These are phyloP conservation scores for Pelargonium exstipulatum DNA, from an alignment of 441 rosid genomes.

Conservation along the genomic window DNA sequence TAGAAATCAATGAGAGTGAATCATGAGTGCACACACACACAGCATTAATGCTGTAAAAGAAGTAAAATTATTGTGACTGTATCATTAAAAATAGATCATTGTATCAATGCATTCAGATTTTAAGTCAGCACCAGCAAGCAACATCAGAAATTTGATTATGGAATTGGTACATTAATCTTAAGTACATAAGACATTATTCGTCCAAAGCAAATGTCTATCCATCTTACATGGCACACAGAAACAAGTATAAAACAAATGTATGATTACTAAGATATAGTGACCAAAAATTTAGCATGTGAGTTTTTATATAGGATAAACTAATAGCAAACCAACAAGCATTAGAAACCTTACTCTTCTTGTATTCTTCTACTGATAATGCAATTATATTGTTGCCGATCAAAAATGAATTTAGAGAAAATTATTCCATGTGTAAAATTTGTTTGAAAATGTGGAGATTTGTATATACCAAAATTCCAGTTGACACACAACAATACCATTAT, in stretches of 20 bases:
- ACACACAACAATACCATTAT: no score
- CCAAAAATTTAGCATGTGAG: not conserved
- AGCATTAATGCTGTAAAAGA: not conserved
- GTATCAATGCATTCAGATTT: not conserved
- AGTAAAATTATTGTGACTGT: not conserved
- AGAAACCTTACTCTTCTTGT: not conserved
- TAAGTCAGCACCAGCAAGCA: no score
- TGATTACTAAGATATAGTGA: not conserved
- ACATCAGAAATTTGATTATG: no score
- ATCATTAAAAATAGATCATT: not conserved
- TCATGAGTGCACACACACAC: not conserved
- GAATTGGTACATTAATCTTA: no score
- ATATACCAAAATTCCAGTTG: no score
- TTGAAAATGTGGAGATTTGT: no score
- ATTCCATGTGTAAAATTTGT: no score
- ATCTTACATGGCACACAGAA: not conserved
- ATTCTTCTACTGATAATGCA: no score
- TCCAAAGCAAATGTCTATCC: not conserved
- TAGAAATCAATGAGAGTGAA: slow-evolving; percentile 14
- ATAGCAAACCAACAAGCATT: not conserved
- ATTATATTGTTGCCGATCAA: no score
- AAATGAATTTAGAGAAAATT: no score
- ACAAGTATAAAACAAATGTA: not conserved
- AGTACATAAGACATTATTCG: not conserved
- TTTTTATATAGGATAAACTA: not conserved